Percentiles rank a stretch among this genome's conserved stretches.
Conservation (phyloP, 163 green algal genomes). For the Scenedesmus sp. region DNA sequence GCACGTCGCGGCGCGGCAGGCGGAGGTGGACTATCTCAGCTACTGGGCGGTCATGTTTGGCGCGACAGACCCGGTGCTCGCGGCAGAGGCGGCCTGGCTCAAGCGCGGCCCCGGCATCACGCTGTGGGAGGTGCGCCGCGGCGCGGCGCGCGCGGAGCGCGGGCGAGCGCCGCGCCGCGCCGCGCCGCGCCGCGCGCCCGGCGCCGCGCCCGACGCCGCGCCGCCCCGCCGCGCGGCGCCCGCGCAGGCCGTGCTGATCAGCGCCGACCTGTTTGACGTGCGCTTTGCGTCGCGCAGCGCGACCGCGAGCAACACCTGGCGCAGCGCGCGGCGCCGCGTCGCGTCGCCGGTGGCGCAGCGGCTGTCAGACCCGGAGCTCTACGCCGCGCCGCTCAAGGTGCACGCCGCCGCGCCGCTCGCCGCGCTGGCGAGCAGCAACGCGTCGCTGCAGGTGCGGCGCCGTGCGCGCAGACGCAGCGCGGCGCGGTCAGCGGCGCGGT, state of each 20-base stretch:
- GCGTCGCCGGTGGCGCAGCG: neutral
- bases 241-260: neutral
- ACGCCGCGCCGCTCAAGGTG: neutral
- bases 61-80: neutral
- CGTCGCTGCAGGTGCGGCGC: neutral
- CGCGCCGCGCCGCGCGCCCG: no score
- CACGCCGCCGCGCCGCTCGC: neutral
- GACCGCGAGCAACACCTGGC: neutral
- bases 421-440: neutral
- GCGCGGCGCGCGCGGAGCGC: no score
- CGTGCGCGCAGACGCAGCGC: no score
- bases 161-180: no score
- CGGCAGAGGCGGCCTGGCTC: neutral
- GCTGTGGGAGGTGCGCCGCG: constrained; percentile 6
- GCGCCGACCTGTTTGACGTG: neutral
- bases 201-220: no score
- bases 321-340: neutral
- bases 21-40: neutral
- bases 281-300: neutral
- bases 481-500: no score
- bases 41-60: constrained; percentile 1
- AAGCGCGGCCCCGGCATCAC: neutral
- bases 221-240: no score
- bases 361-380: neutral
- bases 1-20: neutral